Evolutionary conservation across 73 alveolate genomes (phyloP).

Genomic region (Paramecium tetraurelia): DNA sequence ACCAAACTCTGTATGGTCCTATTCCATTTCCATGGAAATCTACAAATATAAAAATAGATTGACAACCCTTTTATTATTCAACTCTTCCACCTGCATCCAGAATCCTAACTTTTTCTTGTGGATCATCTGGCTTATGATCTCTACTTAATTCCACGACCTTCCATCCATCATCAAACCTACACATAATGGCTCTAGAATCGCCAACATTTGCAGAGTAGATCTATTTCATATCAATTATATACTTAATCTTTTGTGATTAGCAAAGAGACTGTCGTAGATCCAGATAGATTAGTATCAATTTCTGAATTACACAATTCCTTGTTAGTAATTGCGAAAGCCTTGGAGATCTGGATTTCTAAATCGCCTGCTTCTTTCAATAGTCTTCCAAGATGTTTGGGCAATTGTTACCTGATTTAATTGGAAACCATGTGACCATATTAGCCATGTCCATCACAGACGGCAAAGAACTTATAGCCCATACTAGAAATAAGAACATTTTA

Average conservation of each 20-base stretch:
- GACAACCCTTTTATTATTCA: conserved; percentile 65
- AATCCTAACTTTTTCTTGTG: conserved; percentile 75
- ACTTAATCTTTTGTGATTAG: conserved; percentile 67
- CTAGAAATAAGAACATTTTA: background rate
- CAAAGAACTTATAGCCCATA: conserved; percentile 61
- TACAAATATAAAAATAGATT: background rate
- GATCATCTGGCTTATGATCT: conserved; percentile 90
- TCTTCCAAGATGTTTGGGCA: conserved; percentile 68
- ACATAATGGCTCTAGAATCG: conserved; percentile 71
- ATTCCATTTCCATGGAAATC: conserved; percentile 74
- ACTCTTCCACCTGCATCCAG: conserved; percentile 76
- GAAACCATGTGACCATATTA: conserved; percentile 91
- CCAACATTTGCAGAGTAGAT: conserved; percentile 70
- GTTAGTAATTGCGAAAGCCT: conserved; percentile 50
- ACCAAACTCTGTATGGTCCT: conserved; percentile 97
- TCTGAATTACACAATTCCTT: conserved; percentile 62
- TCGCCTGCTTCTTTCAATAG: conserved; percentile 30
- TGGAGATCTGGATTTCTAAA: background rate
- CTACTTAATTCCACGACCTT: conserved; percentile 73
- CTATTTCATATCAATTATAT: background rate
- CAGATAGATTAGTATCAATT: conserved; percentile 65
- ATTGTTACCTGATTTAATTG: conserved; percentile 72
- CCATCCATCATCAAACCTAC: conserved; percentile 80
- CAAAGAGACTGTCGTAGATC: conserved; percentile 75
- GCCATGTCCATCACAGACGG: conserved; percentile 99